phyloP scores from a whole-genome alignment of 2,329 filamentous ascomycete genomes.

The Westerdykella aurantiaca region DNA sequence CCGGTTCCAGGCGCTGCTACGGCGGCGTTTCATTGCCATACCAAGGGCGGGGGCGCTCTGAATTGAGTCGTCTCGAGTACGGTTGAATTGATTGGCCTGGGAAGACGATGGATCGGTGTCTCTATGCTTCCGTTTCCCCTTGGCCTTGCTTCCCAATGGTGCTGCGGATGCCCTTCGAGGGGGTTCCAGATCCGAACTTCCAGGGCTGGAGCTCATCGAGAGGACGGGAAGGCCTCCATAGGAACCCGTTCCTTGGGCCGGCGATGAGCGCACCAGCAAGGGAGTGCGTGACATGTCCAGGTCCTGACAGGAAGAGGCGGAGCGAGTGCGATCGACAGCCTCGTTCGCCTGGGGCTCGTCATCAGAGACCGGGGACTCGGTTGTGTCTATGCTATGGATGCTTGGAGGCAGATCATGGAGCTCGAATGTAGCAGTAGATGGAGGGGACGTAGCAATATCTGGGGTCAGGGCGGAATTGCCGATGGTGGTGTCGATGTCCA shows the following conservation, averaged over 20 bases:
- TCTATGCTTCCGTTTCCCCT: slow-evolving; percentile 32
- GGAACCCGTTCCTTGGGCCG: slow-evolving; percentile 55
- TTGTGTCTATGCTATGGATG: slow-evolving; percentile 23
- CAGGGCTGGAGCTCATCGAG: slow-evolving; percentile 32
- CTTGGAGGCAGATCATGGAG: slow-evolving; percentile 24
- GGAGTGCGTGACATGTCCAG: slow-evolving; percentile 47
- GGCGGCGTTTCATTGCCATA: slow-evolving; percentile 18
- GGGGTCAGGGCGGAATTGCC: background rate
- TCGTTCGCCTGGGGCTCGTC: slow-evolving; percentile 19
- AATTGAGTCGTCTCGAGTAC: slow-evolving; percentile 12
- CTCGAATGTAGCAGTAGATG: slow-evolving; percentile 26
- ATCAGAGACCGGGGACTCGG: slow-evolving; percentile 19
- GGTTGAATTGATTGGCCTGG: slow-evolving; percentile 10
- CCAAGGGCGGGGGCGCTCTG: slow-evolving; percentile 17
- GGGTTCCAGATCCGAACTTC: slow-evolving; percentile 22
- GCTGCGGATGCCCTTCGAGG: too few relatives aligned
- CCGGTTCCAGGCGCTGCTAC: slow-evolving; percentile 12
- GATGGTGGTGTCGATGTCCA: too few relatives aligned
- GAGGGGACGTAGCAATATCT: slow-evolving; percentile 7
- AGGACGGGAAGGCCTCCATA: slow-evolving; percentile 54
- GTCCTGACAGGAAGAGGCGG: slow-evolving; percentile 11
- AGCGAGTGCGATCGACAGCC: slow-evolving; percentile 5
- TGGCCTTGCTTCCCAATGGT: slow-evolving; percentile 15
- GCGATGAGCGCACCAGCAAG: slow-evolving; percentile 55
- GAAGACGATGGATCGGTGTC: slow-evolving; percentile 16